Conservation (phyloP, 805 yeast genomes). For the Sporopachydermia quercuum region DNA sequence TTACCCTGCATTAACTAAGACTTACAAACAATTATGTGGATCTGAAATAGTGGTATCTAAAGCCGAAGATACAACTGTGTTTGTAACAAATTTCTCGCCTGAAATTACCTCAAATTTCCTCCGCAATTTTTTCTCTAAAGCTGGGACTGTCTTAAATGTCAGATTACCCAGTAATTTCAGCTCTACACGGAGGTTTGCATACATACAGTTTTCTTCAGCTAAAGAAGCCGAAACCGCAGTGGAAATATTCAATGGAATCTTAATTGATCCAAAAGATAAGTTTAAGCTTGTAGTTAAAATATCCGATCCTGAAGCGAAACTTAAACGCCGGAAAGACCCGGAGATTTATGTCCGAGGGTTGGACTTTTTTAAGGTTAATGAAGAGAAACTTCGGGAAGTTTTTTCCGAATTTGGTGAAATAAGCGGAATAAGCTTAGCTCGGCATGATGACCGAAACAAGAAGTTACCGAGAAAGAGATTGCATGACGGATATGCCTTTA, state of each 20-base stretch:
- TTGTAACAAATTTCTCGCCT: not conserved
- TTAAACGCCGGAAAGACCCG: not conserved
- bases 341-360: not conserved
- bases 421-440: not conserved
- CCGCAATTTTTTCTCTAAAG: not conserved
- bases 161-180: not conserved
- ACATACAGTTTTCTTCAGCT: not conserved
- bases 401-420: not conserved
- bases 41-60: not conserved
- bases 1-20: not conserved
- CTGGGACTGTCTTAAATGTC: not conserved
- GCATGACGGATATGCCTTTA: not conserved
- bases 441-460: not conserved
- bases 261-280: not conserved
- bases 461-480: not conserved
- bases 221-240: not conserved
- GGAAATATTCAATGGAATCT: not conserved
- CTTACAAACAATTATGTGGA: not conserved
- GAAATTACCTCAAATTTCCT: not conserved
- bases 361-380: not conserved
- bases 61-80: not conserved
- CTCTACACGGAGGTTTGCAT: not conserved
- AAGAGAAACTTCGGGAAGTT: not conserved
- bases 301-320: not conserved
- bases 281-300: not conserved